Evolutionary conservation across 2,329 filamentous ascomycete species (phyloP), one percentile per base, ranked within the genome.

Genomic region (Botrytis tulipae): DNA sequence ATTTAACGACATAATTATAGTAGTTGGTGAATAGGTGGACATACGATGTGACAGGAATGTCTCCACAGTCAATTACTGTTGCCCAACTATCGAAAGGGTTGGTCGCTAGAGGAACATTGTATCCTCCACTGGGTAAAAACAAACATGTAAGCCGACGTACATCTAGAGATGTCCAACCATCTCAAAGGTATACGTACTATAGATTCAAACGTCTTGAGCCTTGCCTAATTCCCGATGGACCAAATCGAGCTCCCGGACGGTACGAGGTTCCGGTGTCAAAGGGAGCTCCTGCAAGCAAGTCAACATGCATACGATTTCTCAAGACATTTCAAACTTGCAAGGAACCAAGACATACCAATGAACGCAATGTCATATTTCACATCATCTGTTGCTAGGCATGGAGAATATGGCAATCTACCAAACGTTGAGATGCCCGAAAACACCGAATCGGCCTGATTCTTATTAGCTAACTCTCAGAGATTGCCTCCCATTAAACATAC

Each of bases 341-440:
- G 66, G 70, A 68, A 54, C 5, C 22, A 20, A 35, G 37, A 79
- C 84, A 69, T 82, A 91, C 92, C 93, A 69, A 96, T 88, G 82
- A 97, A 96, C 1, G 93, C 93, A 82, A 97, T 95, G 77, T 97
- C 93, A 78, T 92, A 97, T 79, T 90, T 89, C 76, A 91, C 90
- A 40, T 89, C 87, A 59, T 89, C 86, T 75, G 87, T 90, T n/a
- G 88, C 85, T 6, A 97, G 85, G 81, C 93, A 97, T 4, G 92
- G 92, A 73, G 87, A 88, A 83, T 97, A 96, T 9, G 91, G 90
- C 60, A 96, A 84, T 69, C 93, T 90, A 18, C 93, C 93, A 80
- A 96, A 96, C 12, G 93, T 97, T 1, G 92, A 92, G 79, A 97
- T 96, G 42, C 93, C 93, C 1, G 92, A 95, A 83, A 96, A 97